Conservation (phyloP, 768 basidiomycete genomes). For the Russula lepida region DNA sequence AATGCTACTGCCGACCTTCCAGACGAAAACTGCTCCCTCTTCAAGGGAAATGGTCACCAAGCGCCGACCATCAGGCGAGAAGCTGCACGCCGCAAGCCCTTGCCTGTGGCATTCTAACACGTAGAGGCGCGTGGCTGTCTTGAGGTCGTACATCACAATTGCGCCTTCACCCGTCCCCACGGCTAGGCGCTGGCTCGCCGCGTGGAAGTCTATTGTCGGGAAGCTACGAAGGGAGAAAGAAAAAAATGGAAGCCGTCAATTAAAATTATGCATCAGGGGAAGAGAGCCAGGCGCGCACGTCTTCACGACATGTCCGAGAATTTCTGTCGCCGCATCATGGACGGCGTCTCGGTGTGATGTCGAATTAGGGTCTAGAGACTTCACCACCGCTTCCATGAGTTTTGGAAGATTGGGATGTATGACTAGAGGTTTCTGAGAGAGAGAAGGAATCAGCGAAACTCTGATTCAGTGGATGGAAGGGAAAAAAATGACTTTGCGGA, state of each 20-base stretch:
- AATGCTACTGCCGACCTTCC: conserved; percentile 92
- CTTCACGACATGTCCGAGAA: conserved; percentile 88
- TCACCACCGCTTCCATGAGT: conserved; percentile 91
- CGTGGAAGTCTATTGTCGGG: conserved; percentile 91
- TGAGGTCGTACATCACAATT: conserved; percentile 92
- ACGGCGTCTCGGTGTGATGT: conserved; percentile 73
- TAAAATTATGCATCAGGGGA: background rate
- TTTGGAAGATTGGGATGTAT: conserved; percentile 77
- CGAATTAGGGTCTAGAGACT: conserved; percentile 88
- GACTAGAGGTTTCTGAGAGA: conserved; percentile 67
- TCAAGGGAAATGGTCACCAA: conserved; percentile 82
- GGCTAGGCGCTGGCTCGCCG: conserved; percentile 75
- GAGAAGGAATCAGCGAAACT: background rate
- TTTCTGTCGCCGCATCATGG: conserved; percentile 86
- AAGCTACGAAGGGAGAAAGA: conserved; percentile 41
- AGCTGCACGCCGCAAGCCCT: conserved; percentile 73
- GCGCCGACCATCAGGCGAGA: conserved; percentile 88
- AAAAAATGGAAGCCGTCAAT: background rate
- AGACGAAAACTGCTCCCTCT: conserved; percentile 78
- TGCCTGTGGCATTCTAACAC: conserved; percentile 89
- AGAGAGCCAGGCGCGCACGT: conserved; percentile 48
- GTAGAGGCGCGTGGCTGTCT: conserved; percentile 90
- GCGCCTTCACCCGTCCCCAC: conserved; percentile 95
- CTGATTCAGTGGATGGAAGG: background rate
- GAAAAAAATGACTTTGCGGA: conserved; percentile 60